Conservation (phyloP, 257 asterid genomes). For the Dorcoceras hygrometricum region DNA sequence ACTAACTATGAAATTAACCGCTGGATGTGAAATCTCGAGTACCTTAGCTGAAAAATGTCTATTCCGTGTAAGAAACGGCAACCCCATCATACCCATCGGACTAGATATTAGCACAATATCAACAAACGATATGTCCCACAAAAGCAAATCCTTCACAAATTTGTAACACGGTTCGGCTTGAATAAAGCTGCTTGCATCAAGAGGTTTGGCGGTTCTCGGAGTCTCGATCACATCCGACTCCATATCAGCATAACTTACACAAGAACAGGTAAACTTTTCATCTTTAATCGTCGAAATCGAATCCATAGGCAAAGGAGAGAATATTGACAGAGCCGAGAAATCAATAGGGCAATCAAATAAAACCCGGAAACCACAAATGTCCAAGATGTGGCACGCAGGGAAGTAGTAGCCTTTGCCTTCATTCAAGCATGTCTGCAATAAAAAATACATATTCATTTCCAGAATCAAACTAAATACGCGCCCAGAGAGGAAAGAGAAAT, state of each 20-base stretch:
- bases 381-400: slow-evolving; percentile 80
- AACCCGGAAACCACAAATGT: slow-evolving; percentile 58
- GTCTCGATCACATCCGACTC: slow-evolving; percentile 27
- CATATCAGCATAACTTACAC: slow-evolving; percentile 23
- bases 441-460: slow-evolving; percentile 11
- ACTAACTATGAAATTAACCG: slow-evolving; percentile 12
- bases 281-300: slow-evolving; percentile 23
- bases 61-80: slow-evolving; percentile 69
- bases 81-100: slow-evolving; percentile 75
- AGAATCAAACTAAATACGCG: not conserved
- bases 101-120: slow-evolving; percentile 75
- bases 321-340: slow-evolving; percentile 65
- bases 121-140: slow-evolving; percentile 52
- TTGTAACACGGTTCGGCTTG: slow-evolving; percentile 66
- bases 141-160: slow-evolving; percentile 53
- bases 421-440: slow-evolving; percentile 78
- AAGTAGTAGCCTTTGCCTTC: slow-evolving; percentile 69
- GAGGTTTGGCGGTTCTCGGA: slow-evolving; percentile 31
- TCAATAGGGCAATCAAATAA: slow-evolving; percentile 81
- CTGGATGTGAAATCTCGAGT: slow-evolving; percentile 5
- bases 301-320: slow-evolving; percentile 53
- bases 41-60: slow-evolving; percentile 77
- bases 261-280: slow-evolving; percentile 17
- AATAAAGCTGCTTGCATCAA: slow-evolving; percentile 47
- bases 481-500: not conserved